Evolutionary conservation across 2,329 filamentous ascomycete species (phyloP).

Genomic region (Beauveria sp.): DNA sequence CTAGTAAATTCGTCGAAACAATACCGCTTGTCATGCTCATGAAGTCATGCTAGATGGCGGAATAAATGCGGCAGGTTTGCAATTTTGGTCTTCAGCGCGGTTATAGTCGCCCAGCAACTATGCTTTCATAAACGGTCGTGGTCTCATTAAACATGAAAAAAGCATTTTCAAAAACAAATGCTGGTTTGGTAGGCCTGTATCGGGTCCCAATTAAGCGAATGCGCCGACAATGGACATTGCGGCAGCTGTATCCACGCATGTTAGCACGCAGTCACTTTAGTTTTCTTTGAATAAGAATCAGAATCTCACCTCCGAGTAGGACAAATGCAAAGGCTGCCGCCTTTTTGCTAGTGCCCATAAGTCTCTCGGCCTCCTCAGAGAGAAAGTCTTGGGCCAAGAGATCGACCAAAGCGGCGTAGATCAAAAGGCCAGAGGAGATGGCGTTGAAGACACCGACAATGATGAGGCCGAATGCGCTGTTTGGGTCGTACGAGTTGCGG

Average conservation of each 20-base stretch:
- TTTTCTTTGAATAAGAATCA: too few relatives aligned
- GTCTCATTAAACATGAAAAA: neutral
- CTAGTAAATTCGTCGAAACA: neutral
- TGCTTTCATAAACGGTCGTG: neutral
- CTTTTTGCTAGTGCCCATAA: conserved; percentile 45
- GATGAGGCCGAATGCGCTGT: conserved; percentile 55
- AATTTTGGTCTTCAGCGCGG: neutral
- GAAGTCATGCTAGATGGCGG: neutral
- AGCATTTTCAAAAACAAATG: neutral
- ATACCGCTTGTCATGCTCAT: neutral
- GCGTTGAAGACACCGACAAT: conserved; percentile 59
- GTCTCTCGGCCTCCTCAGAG: conserved; percentile 44
- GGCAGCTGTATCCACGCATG: conserved; percentile 24
- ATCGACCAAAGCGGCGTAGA: conserved; percentile 57
- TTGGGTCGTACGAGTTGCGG: conserved; percentile 51
- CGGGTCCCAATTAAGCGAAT: conserved; percentile 27
- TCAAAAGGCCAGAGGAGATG: conserved; percentile 53
- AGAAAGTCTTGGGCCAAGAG: conserved; percentile 58
- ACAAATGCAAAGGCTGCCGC: conserved; percentile 44
- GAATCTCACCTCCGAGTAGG: conserved; percentile 39
- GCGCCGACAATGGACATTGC: conserved; percentile 41
- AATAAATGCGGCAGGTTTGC: neutral
- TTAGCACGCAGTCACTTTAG: neutral
- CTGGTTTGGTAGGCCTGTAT: neutral
- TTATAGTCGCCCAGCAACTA: neutral